Evolutionary conservation across 306 rosid genomes (phyloP), one percentile per base, ranked within the genome.

Genomic region (Ziziphus jujuba): DNA sequence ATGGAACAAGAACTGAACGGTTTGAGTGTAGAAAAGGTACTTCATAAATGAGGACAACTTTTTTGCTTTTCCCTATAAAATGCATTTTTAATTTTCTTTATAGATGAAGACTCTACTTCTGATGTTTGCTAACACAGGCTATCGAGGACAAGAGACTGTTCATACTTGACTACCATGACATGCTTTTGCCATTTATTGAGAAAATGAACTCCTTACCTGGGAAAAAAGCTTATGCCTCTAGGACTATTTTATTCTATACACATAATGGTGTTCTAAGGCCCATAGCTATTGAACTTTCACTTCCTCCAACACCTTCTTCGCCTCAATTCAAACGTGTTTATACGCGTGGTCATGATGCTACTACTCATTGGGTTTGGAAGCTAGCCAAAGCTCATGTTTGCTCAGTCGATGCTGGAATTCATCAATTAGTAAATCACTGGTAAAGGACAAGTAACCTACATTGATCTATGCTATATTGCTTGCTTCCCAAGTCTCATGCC

Each of bases 401-500:
- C 90, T 87, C 97, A 19, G 84, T 83, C 17, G 98, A 93, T 64
- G 90, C 89, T 16, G 98, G 98, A 31, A 49, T 93, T 71, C 98
- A 93, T 74, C 98, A 93, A 82, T 76, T 93, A 63, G 98, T 93
- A 22, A 90, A 93, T 82, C 98, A 93, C 76, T 93, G 97, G 98
- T 93, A 85, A 67, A 73, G 36, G 63, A 36, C 44, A 16, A 44
- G 23, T 10, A 7, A 9, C 54, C 38, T 22, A 54, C 45, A 35
- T 40, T 63, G 23, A 38, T 7, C 61, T 73, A 47, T 58, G 56
- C 66, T 49, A 49, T 45, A 49, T 49, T 49, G 54, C 21, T 49
- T 49, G 9, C 21, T 49, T 17, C 54, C 21, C 2, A 3, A 49
- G 54, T 49, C 16, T 14, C 21, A 19, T 15, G 54, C 54, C 13